Evolutionary conservation across 176 grass and related monocot genomes (phyloP).

Genomic region (Hordeum vulgare): DNA sequence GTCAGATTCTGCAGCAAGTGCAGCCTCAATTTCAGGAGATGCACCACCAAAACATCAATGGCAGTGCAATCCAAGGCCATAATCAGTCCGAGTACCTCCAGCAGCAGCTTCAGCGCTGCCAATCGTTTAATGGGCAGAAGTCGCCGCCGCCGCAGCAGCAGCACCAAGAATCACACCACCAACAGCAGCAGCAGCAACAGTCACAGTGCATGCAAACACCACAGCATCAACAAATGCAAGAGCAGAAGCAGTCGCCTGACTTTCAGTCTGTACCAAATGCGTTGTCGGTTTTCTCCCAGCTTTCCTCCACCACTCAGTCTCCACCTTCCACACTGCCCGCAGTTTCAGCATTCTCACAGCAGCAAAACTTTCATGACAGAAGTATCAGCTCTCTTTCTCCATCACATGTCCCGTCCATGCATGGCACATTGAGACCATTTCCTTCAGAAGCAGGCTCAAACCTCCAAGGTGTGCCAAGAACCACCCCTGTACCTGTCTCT

Average conservation of each 20-base stretch:
- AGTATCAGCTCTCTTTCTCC: conserved; percentile 38
- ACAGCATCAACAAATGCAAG: conserved; percentile 67
- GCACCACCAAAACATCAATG: conserved; percentile 39
- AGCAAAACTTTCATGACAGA: conserved; percentile 52
- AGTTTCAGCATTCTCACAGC: conserved; percentile 50
- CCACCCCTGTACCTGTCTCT: conserved; percentile 34
- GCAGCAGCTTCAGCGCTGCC: conserved; percentile 33
- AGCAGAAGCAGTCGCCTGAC: conserved; percentile 37
- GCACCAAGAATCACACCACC: conserved; percentile 30
- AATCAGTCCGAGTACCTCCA: conserved; percentile 56
- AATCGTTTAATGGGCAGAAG: conserved; percentile 55
- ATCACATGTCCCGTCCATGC: conserved; percentile 35
- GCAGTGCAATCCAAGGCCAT: conserved; percentile 48
- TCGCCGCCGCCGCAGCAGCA: conserved; percentile 25
- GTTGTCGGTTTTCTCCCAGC: conserved; percentile 28
- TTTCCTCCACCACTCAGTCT: conserved; percentile 32
- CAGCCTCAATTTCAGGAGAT: conserved; percentile 59
- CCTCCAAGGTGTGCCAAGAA: conserved; percentile 53
- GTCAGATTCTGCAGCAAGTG: conserved; percentile 59
- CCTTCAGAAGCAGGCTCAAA: conserved; percentile 38
- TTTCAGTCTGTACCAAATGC: conserved; percentile 33
- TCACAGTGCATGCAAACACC: conserved; percentile 37
- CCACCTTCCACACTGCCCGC: conserved; percentile 30
- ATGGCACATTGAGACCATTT: conserved; percentile 37
- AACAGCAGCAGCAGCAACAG: conserved; percentile 39